These are phyloP conservation scores for Candida tammaniensis DNA, from an alignment of 805 yeast species.

Conservation along the genomic window DNA sequence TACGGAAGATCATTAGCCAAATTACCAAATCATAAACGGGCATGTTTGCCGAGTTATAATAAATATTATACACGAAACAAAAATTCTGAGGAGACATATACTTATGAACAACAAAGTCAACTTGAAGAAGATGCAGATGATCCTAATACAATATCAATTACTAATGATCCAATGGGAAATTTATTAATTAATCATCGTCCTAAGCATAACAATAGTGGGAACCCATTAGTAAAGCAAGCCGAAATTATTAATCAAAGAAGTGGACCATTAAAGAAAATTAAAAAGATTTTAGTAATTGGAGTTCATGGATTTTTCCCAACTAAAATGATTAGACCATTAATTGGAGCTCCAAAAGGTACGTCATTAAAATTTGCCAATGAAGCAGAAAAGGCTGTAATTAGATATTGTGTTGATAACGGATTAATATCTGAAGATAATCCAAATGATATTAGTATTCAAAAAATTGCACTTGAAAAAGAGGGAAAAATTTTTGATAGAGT, in stretches of 20 bases:
- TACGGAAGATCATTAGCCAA: slow-evolving; percentile 37
- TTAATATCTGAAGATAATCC: slow-evolving; percentile 31
- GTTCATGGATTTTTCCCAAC: slow-evolving; percentile 97
- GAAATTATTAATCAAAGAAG: slow-evolving; percentile 23
- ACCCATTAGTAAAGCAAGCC: slow-evolving; percentile 9
- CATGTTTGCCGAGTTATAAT: slow-evolving; percentile 38
- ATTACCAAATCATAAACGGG: slow-evolving; percentile 35
- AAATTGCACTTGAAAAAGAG: slow-evolving; percentile 90
- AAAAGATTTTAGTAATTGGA: slow-evolving; percentile 78
- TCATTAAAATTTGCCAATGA: slow-evolving; percentile 87
- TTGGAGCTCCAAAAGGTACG: slow-evolving; percentile 97
- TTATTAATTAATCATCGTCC: slow-evolving; percentile 31
- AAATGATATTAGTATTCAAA: slow-evolving; percentile 57
- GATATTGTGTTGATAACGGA: slow-evolving; percentile 52
- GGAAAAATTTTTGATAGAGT: slow-evolving; percentile 89
- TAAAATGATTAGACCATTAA: slow-evolving; percentile 73
- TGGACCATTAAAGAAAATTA: slow-evolving; percentile 33
- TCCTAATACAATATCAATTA: slow-evolving; percentile 33
- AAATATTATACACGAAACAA: slow-evolving; percentile 21
- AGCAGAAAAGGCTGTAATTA: slow-evolving; percentile 72
- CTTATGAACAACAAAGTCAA: slow-evolving; percentile 20
- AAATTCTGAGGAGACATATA: slow-evolving; percentile 10
- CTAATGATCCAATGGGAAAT: slow-evolving; percentile 41
- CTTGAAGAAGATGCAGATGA: slow-evolving; percentile 28
- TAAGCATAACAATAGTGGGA: slow-evolving; percentile 7